phyloP scores from a whole-genome alignment of 306 rosid species.

The Acacia melanoxylon region DNA sequence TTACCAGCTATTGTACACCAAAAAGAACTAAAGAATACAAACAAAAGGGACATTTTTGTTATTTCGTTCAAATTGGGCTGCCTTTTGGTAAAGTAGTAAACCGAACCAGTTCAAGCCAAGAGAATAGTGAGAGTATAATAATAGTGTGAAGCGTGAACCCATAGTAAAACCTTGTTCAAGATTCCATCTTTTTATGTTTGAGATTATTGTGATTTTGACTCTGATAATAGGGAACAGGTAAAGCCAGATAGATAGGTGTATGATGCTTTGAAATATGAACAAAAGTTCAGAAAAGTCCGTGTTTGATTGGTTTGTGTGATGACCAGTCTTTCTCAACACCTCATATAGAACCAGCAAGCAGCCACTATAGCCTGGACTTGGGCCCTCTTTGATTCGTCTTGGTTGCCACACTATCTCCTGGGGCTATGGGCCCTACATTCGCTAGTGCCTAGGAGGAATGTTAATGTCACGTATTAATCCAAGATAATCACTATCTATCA shows the following conservation, averaged over 20 bases:
- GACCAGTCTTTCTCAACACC: slow-evolving; percentile 9
- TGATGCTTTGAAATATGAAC: slow-evolving; percentile 49
- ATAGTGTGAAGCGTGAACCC: not conserved
- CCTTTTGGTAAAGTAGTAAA: not conserved
- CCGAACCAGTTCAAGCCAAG: not conserved
- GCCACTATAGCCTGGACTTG: not conserved
- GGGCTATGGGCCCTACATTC: not conserved
- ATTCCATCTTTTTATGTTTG: not conserved
- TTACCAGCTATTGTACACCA: not conserved
- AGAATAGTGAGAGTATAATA: not conserved
- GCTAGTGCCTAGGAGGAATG: too few relatives aligned
- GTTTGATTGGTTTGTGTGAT: slow-evolving; percentile 43
- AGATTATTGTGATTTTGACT: slow-evolving; percentile 22
- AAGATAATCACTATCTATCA: not conserved
- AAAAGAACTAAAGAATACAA: not conserved
- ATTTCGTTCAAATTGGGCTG: not conserved
- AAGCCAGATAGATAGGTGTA: slow-evolving; percentile 12
- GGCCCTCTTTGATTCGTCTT: not conserved
- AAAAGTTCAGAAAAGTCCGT: slow-evolving; percentile 22
- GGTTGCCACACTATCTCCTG: not conserved
- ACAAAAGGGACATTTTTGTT: slow-evolving; percentile 28
- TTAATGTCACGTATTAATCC: not conserved
- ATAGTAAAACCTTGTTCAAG: not conserved
- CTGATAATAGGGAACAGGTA: slow-evolving; percentile 18
- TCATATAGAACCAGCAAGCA: not conserved